Evolutionary conservation across 495 filamentous ascomycete genomes (phyloP), one percentile per base, ranked within the genome.

Genomic region (Penicillium roqueforti): DNA sequence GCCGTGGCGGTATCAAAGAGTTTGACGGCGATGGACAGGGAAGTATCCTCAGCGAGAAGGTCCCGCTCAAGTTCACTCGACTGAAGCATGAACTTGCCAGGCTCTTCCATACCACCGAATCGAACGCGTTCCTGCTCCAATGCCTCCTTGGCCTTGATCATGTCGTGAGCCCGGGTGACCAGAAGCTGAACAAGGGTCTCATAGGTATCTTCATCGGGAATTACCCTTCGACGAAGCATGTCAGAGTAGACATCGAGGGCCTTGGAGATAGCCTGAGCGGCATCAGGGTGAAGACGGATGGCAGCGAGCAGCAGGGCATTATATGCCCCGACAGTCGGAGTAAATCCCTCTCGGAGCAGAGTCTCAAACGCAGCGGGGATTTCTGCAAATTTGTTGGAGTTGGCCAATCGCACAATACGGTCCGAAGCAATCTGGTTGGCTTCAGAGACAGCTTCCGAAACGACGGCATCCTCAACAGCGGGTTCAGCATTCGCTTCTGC

Each of bases 161-260:
- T 81, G 60, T 92, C 85, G 46, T 91, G 78, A 37, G 91, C 88
- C 31, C 88, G 87, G 18, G 81, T 77, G 20, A 91, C 86, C 29
- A 97, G 80, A 36, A 95, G 72, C 57, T 87, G 82, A 54, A 98
- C 86, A 10, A 98, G 72, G 3, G 87, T 89, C 62, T 89, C 82
- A 71, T 95, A 97, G 6, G 91, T 97, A 48, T 85, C 80, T 53
- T 85, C 83, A 63, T 95, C 86, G 14, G 92, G 92, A 23, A 78
- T 70, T 38, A 97, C 85, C 61, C 85, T 86, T 43, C 91, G 87
- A 55, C 87, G 81, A 58, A 96, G 85, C 92, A 98, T 96, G 67
- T 97, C 90, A 38, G 90, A 87, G 74, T 97, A 97, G 53, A 97
- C 87, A 77, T 92, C 91, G 44, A 97, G 81, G 6, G 89, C 91